Conservation (phyloP, 1,284 basidiomycete species). For the Boletus semigastroideus region DNA sequence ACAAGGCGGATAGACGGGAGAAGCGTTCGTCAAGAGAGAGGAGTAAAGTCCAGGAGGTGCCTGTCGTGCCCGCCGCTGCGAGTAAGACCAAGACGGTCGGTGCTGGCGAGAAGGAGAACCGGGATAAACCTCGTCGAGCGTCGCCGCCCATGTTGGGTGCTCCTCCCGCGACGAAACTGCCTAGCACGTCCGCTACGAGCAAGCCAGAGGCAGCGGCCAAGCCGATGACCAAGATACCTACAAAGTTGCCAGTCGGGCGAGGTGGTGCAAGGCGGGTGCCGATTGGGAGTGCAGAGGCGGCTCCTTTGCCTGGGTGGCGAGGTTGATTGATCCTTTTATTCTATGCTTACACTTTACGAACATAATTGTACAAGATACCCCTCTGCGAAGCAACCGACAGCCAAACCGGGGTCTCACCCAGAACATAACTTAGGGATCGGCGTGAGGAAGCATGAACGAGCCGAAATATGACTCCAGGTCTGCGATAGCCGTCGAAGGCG, state of each 20-base stretch:
- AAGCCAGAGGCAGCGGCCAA: conserved; percentile 20
- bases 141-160: conserved; percentile 12
- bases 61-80: conserved; percentile 4
- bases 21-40: conserved; percentile 42
- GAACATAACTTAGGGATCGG: neutral
- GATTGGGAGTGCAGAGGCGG: conserved; percentile 57
- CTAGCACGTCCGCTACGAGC: conserved; percentile 15
- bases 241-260: conserved; percentile 32
- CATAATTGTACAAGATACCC: conserved; percentile 29
- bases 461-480: neutral
- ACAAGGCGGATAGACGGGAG: conserved; percentile 27
- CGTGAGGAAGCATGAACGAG: neutral
- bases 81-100: conserved; percentile 28
- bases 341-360: conserved; percentile 11
- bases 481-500: conserved; percentile 35
- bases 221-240: conserved; percentile 16
- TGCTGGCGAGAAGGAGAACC: conserved; percentile 35
- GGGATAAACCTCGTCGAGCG: conserved; percentile 26
- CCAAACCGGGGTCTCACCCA: neutral
- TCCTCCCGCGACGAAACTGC: conserved; percentile 11
- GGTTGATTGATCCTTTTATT: conserved; percentile 25
- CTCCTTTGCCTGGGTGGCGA: conserved; percentile 37
- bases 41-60: conserved; percentile 36
- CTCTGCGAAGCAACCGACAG: neutral
- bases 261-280: conserved; percentile 57